phyloP scores from a whole-genome alignment of 176 grass and related monocot species.

The Oryza rufipogon region DNA sequence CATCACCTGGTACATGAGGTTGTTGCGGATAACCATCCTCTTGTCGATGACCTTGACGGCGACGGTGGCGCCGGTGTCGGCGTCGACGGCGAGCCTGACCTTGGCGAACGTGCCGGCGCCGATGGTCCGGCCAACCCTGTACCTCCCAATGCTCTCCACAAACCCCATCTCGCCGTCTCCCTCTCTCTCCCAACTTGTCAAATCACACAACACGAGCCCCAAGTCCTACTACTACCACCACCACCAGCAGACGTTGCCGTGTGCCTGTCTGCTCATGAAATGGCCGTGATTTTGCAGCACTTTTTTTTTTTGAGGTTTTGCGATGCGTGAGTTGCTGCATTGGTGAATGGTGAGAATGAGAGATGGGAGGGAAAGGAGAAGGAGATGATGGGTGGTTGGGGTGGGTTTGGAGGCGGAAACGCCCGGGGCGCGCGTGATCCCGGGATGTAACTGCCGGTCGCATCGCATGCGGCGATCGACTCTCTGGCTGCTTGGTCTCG shows the following conservation, averaged over 20 bases:
- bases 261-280: not conserved
- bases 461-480: not conserved
- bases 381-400: conserved; percentile 43
- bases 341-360: not conserved
- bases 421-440: conserved; percentile 43
- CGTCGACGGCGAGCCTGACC: conserved; percentile 60
- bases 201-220: not conserved
- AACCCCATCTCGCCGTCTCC: conserved; percentile 32
- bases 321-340: not conserved
- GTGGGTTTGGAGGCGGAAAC: conserved; percentile 2
- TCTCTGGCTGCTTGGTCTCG: too few species aligned
- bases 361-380: not conserved
- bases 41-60: conserved; percentile 79
- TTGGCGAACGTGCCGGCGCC: conserved; percentile 79
- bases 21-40: conserved; percentile 56
- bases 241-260: too few species aligned
- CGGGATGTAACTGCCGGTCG: conserved; percentile 40
- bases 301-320: not conserved
- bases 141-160: conserved; percentile 54
- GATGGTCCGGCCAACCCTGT: conserved; percentile 61
- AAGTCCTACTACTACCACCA: not conserved
- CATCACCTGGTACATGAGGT: conserved; percentile 63
- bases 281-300: not conserved
- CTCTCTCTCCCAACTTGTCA: not conserved
- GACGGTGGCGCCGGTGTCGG: conserved; percentile 46